Conservation (phyloP, 441 rosid species). For the Francoa sonchifolia region DNA sequence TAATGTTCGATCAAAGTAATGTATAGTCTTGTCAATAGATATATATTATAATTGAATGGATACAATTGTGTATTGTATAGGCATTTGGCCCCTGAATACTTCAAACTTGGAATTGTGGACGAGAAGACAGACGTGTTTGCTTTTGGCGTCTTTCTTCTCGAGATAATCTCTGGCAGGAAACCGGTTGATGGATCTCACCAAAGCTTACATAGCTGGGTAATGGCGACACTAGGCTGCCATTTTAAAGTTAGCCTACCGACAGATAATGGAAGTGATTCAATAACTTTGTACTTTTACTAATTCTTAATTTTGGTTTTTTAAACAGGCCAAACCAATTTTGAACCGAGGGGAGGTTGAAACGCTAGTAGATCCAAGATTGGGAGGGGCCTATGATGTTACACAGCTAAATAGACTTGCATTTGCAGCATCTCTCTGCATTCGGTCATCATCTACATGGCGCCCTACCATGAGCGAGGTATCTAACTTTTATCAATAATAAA, state of each 20-base stretch:
- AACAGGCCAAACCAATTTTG: constrained; percentile 65
- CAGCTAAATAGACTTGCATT: constrained; percentile 57
- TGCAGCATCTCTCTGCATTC: constrained; percentile 70
- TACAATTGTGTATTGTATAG: constrained; percentile 17
- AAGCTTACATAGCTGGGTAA: constrained; percentile 91
- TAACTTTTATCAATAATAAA: background rate
- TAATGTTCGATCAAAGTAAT: background rate
- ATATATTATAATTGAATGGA: background rate
- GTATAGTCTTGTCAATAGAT: background rate
- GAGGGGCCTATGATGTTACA: constrained; percentile 37
- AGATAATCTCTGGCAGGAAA: constrained; percentile 73
- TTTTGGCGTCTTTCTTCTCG: constrained; percentile 81
- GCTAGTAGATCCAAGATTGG: constrained; percentile 68
- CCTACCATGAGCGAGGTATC: constrained; percentile 79
- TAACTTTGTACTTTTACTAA: background rate
- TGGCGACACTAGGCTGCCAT: too few species aligned
- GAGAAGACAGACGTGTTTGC: constrained; percentile 98
- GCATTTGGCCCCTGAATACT: constrained; percentile 96
- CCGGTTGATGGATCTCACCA: constrained; percentile 85
- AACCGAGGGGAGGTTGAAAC: constrained; percentile 43
- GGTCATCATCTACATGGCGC: constrained; percentile 67
- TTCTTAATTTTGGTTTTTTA: background rate
- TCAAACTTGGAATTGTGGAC: constrained; percentile 88
- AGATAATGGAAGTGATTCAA: background rate
- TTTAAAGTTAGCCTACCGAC: background rate